Percentiles rank a stretch among this genome's conserved stretches.
These are phyloP conservation scores for Gnomoniopsis smithogilvyi DNA, from an alignment of 2,329 filamentous ascomycete genomes.

Conservation along the genomic window DNA sequence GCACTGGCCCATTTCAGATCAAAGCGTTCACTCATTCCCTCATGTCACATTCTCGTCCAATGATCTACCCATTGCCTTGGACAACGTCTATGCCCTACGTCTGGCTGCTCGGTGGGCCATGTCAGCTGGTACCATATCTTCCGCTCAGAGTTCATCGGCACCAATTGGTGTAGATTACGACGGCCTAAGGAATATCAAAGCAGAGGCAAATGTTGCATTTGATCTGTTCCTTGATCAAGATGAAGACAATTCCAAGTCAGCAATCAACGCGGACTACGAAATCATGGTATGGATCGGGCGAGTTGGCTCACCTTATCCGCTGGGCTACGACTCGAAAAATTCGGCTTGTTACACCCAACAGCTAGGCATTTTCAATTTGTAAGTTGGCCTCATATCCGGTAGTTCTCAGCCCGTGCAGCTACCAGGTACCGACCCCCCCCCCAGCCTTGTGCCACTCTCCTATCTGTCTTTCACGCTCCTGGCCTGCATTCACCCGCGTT, in stretches of 20 bases:
- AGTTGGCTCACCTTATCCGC: constrained; percentile 26
- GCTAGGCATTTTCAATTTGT: constrained; percentile 27
- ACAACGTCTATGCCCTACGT: constrained; percentile 26
- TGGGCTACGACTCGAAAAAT: constrained; percentile 23
- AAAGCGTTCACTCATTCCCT: constrained; percentile 30
- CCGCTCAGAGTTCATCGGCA: constrained; percentile 17
- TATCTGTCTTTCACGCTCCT: neutral
- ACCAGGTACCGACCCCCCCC: neutral
- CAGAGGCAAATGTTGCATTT: constrained; percentile 29
- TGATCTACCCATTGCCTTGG: constrained; percentile 25
- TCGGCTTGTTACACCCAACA: constrained; percentile 24
- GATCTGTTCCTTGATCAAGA: constrained; percentile 31
- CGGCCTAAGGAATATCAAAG: constrained; percentile 21
- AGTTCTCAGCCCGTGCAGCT: neutral
- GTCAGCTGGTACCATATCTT: constrained; percentile 22
- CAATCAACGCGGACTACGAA: constrained; percentile 27
- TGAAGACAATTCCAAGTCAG: constrained; percentile 22
- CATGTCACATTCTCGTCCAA: constrained; percentile 29
- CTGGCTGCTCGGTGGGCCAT: constrained; percentile 29
- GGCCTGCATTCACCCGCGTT: neutral
- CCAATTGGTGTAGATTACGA: constrained; percentile 21
- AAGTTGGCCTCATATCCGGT: constrained; percentile 11
- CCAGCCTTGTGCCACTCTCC: neutral
- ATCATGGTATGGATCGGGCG: constrained; percentile 32
- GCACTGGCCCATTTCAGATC: constrained; percentile 26